A percentile compares a stretch with the other conserved stretches of the same genome.
Evolutionary conservation across 257 asterid genomes (phyloP).

Genomic region (Voacanga thouarsii): DNA sequence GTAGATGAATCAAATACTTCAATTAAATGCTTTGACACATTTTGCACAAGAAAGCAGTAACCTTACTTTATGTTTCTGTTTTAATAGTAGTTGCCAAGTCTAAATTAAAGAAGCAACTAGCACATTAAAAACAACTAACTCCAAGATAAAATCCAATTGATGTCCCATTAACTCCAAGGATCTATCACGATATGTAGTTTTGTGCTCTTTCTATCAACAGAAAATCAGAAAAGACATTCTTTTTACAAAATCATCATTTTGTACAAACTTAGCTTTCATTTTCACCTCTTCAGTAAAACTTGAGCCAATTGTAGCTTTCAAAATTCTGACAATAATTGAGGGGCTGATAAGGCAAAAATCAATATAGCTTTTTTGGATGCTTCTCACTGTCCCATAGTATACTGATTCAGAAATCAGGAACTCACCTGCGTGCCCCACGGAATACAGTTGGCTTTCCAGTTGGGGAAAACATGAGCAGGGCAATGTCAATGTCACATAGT

Average conservation of each 20-base stretch:
- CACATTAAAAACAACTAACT: not conserved
- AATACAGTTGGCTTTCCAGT: slow-evolving; percentile 73
- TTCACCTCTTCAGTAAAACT: not conserved
- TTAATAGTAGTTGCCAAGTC: not conserved
- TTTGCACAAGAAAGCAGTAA: not conserved
- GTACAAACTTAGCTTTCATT: not conserved
- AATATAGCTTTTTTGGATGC: not conserved
- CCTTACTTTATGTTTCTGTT: not conserved
- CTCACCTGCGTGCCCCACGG: slow-evolving; percentile 67
- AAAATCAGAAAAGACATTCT: not conserved
- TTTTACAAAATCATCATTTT: not conserved
- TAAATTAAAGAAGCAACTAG: not conserved
- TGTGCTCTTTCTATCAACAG: not conserved
- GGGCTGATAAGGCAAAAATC: not conserved
- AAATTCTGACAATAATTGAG: not conserved
- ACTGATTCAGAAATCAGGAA: not conserved
- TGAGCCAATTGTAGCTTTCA: not conserved
- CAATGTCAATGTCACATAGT: slow-evolving; percentile 69
- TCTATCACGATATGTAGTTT: not conserved
- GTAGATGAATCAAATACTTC: not conserved
- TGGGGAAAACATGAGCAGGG: slow-evolving; percentile 87
- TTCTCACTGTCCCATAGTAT: not conserved
- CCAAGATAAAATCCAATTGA: not conserved
- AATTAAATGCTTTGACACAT: not conserved
- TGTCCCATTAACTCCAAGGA: not conserved